These are phyloP conservation scores for Metschnikowia lachancei DNA, from an alignment of 805 yeast species.

Conservation along the genomic window DNA sequence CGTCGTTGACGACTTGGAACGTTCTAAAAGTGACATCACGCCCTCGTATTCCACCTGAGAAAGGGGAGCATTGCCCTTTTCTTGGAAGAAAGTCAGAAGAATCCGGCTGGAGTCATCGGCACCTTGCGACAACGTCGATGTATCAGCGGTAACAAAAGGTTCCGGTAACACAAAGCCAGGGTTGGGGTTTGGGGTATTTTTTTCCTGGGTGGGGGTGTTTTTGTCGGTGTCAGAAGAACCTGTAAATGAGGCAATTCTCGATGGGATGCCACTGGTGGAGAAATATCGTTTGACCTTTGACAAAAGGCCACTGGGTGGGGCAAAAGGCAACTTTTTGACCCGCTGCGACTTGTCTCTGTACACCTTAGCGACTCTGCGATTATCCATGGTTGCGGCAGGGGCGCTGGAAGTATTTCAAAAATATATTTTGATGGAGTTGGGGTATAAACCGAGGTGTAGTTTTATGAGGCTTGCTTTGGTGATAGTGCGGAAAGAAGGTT, in stretches of 20 bases:
- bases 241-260: constrained; percentile 4
- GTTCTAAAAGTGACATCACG: constrained; percentile 56
- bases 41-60: constrained; percentile 78
- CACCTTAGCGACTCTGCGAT: constrained; percentile 32
- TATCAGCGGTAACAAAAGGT: constrained; percentile 11
- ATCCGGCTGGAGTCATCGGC: constrained; percentile 46
- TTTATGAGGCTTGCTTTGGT: not conserved
- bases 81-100: constrained; percentile 65
- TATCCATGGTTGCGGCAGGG: constrained; percentile 28
- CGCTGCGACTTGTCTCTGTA: constrained; percentile 26
- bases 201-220: not conserved
- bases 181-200: not conserved
- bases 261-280: constrained; percentile 15
- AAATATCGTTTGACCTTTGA: constrained; percentile 30
- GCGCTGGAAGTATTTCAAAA: no score
- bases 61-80: constrained; percentile 72
- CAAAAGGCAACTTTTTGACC: constrained; percentile 23
- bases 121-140: constrained; percentile 12
- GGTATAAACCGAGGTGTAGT: not conserved
- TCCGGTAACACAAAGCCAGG: constrained; percentile 15
- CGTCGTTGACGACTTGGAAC: constrained; percentile 19
- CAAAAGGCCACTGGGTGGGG: constrained; percentile 24
- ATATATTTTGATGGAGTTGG: no score
- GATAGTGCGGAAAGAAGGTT: not conserved
- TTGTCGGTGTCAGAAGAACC: not conserved